phyloP scores from a whole-genome alignment of 441 rosid genomes.

The Croton laevigatus region DNA sequence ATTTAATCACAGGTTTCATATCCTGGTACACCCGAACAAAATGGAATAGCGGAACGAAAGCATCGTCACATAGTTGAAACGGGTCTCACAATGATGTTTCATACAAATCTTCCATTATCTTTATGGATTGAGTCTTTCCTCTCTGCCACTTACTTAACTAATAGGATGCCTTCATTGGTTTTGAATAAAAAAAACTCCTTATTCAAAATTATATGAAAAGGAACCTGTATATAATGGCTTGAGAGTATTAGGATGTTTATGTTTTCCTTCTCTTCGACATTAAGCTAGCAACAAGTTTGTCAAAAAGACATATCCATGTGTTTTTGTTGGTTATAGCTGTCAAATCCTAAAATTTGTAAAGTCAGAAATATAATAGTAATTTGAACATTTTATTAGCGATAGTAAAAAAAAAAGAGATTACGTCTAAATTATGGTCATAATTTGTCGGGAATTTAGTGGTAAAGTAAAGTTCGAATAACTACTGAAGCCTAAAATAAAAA shows the following conservation, averaged over 20 bases:
- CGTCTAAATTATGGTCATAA: too few species aligned
- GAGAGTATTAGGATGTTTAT: neutral
- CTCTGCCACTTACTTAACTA: neutral
- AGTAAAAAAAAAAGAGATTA: too few species aligned
- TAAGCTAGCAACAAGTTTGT: neutral
- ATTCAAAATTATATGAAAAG: neutral
- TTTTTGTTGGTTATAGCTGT: neutral
- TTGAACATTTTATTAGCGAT: too few species aligned
- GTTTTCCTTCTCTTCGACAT: neutral
- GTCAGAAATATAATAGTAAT: too few species aligned
- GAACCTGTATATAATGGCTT: neutral
- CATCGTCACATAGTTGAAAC: too few species aligned
- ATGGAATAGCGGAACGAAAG: too few species aligned
- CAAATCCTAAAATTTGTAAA: too few species aligned
- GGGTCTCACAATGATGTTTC: too few species aligned
- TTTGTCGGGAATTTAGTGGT: too few species aligned
- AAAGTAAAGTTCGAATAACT: too few species aligned
- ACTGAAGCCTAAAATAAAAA: too few species aligned
- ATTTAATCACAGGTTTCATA: neutral
- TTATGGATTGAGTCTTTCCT: neutral
- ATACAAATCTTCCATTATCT: neutral
- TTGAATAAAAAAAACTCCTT: accelerated
- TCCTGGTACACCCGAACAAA: too few species aligned
- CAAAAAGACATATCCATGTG: neutral
- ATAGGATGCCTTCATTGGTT: neutral